These are phyloP conservation scores for Galerina sulciceps DNA, from an alignment of 768 basidiomycete genomes.

Conservation along the genomic window DNA sequence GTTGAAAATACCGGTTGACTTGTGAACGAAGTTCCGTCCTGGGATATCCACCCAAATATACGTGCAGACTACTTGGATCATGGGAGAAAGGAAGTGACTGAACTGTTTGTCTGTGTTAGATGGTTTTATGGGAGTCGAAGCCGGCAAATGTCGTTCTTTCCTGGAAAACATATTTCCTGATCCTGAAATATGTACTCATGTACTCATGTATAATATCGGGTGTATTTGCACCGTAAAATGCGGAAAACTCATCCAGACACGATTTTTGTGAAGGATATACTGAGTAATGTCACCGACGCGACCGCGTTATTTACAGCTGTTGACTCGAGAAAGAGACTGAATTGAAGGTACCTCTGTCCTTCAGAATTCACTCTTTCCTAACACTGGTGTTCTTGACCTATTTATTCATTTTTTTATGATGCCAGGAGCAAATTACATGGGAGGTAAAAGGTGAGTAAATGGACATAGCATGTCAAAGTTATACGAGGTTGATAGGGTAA, in stretches of 20 bases:
- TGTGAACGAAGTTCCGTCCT: conserved; percentile 6
- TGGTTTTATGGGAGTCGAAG: neutral
- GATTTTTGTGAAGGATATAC: neutral
- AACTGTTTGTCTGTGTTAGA: neutral
- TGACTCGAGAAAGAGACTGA: neutral
- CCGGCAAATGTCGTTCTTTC: too few species aligned
- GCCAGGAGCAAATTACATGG: conserved; percentile 79
- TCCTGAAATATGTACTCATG: neutral
- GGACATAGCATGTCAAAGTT: neutral
- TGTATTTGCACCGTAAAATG: neutral
- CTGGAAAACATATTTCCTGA: neutral
- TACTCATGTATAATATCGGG: neutral
- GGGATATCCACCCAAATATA: neutral
- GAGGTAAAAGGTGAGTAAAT: conserved; percentile 60
- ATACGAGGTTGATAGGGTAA: neutral
- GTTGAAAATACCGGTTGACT: neutral
- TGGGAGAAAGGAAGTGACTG: conserved; percentile 3
- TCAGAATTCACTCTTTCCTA: neutral
- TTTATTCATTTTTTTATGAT: conserved; percentile 30
- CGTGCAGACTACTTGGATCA: neutral
- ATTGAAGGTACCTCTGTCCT: neutral
- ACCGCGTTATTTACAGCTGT: conserved; percentile 10
- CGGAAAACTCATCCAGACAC: neutral
- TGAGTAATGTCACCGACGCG: neutral
- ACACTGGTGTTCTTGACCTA: neutral